Evolutionary conservation across 1,284 basidiomycete species (phyloP).

Genomic region (Lentinus polychrous): DNA sequence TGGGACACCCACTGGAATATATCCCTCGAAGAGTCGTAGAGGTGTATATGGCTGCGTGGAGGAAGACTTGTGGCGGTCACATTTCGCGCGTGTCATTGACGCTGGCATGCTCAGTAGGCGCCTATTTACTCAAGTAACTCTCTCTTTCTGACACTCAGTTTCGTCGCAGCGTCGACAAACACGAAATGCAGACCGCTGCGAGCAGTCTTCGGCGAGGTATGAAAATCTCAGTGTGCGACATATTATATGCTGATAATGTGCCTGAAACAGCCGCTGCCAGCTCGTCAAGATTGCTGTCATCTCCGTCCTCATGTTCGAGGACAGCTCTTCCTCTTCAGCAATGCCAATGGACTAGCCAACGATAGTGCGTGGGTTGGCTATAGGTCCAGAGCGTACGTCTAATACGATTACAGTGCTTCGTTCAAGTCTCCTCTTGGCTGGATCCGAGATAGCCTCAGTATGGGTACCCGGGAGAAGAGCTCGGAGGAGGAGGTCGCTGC

Average conservation of each 20-base stretch:
- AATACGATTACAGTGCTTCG: conserved; percentile 20
- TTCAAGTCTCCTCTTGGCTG: conserved; percentile 51
- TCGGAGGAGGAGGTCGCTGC: conserved; percentile 42
- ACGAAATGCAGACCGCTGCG: conserved; percentile 29
- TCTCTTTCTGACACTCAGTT: conserved; percentile 8
- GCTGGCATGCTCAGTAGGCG: neutral
- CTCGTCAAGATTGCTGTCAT: conserved; percentile 13
- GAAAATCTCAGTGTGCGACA: conserved; percentile 2
- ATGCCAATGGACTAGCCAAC: conserved; percentile 25
- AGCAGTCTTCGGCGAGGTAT: conserved; percentile 21
- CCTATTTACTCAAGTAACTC: conserved; percentile 3
- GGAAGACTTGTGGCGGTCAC: no score
- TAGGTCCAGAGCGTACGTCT: neutral
- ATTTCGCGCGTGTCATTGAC: no score
- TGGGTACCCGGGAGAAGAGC: conserved; percentile 39
- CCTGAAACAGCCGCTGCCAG: conserved; percentile 5
- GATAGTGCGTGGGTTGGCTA: conserved; percentile 31
- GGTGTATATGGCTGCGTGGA: no score
- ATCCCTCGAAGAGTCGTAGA: no score
- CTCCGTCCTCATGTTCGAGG: conserved; percentile 22
- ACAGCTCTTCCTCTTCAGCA: neutral
- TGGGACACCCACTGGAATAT: no score
- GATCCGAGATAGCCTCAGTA: conserved; percentile 53
- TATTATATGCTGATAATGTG: neutral
- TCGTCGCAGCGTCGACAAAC: conserved; percentile 9